Percentiles rank a stretch among this genome's conserved stretches.
phyloP scores from a whole-genome alignment of 208 protist genomes.

The Herpetomonas muscarum region DNA sequence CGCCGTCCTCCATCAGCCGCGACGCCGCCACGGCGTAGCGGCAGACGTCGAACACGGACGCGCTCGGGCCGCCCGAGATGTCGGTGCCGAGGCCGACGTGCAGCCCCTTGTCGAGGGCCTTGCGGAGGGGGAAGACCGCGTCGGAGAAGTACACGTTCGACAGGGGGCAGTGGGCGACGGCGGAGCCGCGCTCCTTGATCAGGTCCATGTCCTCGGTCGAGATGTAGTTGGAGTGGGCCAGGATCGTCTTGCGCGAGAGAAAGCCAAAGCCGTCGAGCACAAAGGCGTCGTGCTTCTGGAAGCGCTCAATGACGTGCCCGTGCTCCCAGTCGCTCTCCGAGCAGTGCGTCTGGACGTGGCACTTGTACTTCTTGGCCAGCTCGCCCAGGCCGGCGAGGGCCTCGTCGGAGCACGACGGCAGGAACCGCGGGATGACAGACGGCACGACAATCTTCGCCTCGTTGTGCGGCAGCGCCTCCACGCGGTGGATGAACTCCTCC shows the following conservation, averaged over 20 bases:
- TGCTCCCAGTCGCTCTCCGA: constrained; percentile 89
- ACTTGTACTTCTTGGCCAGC: constrained; percentile 66
- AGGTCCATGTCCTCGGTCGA: constrained; percentile 78
- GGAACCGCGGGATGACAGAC: constrained; percentile 92
- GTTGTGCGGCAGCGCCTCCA: constrained; percentile 47
- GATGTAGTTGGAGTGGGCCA: constrained; percentile 91
- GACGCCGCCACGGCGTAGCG: constrained; percentile 71
- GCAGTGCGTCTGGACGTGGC: constrained; percentile 74
- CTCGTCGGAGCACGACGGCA: constrained; percentile 85
- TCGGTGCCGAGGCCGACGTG: constrained; percentile 94
- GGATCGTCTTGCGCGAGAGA: constrained; percentile 67
- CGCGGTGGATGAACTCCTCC: constrained; percentile 58
- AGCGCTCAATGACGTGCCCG: constrained; percentile 83
- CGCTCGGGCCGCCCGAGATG: constrained; percentile 83
- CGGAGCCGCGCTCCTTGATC: constrained; percentile 45
- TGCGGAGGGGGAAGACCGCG: constrained; percentile 65
- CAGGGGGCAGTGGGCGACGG: constrained; percentile 90
- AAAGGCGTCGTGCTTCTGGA: constrained; percentile 78
- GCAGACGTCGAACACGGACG: constrained; percentile 85
- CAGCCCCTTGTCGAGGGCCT: constrained; percentile 57
- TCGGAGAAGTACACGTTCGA: constrained; percentile 91
- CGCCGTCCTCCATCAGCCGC: constrained; percentile 51
- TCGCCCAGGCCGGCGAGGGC: constrained; percentile 77
- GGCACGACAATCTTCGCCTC: constrained; percentile 58
- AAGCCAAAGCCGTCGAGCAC: constrained; percentile 84